These are phyloP conservation scores for Artemisia annua DNA, from an alignment of 129 eudicot species.

Conservation along the genomic window DNA sequence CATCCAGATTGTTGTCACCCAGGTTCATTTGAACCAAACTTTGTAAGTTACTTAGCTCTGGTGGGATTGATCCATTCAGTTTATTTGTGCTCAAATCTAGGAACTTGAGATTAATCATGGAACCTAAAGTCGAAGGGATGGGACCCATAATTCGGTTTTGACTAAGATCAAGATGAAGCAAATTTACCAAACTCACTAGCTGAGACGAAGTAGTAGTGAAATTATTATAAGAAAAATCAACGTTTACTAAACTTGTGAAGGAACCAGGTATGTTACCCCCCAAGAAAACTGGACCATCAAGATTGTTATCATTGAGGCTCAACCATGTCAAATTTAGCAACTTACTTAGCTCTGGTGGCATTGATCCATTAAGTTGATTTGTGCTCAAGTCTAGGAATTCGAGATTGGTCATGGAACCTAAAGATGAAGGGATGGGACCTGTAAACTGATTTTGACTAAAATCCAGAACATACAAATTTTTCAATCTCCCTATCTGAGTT, in stretches of 20 bases:
- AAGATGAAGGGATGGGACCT: background rate
- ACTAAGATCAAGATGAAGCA: background rate
- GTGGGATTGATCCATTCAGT: conserved; percentile 8
- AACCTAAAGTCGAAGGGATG: background rate
- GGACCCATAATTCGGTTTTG: background rate
- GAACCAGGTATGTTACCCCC: background rate
- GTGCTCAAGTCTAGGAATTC: conserved; percentile 5
- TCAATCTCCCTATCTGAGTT: background rate
- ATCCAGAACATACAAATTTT: background rate
- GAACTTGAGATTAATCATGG: background rate
- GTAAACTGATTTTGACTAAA: conserved; percentile 13
- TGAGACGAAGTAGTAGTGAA: background rate
- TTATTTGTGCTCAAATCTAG: conserved; percentile 9
- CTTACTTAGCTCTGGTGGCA: background rate
- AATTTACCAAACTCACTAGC: background rate
- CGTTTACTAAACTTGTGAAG: background rate
- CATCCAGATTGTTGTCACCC: conserved; percentile 6
- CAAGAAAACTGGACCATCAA: background rate
- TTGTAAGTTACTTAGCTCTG: background rate
- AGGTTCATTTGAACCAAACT: background rate
- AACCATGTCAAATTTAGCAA: background rate
- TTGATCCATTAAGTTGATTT: background rate
- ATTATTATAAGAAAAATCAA: background rate
- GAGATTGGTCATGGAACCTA: conserved; percentile 5
- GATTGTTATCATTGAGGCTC: background rate